These are phyloP conservation scores for Cymbidium sinense DNA, from an alignment of 106 monocot species.

Conservation along the genomic window DNA sequence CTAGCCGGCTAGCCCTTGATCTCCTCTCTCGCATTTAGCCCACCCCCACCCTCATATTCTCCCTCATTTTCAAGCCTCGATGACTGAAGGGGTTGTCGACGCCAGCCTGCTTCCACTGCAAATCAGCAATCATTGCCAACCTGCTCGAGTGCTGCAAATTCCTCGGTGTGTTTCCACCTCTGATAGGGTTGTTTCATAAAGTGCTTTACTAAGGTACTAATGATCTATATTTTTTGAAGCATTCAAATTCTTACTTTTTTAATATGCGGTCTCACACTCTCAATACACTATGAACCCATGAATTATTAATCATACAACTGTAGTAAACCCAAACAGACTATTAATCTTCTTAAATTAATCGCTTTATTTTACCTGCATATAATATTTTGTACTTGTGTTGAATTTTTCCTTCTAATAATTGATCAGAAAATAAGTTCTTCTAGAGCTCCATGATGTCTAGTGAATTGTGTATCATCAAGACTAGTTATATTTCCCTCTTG, in stretches of 20 bases:
- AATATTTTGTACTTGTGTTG: not conserved
- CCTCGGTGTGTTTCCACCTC: not conserved
- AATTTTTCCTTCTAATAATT: not conserved
- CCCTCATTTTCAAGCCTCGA: no score
- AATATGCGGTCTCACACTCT: not conserved
- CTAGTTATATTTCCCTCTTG: not conserved
- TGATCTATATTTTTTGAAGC: not conserved
- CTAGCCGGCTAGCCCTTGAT: no score
- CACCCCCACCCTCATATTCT: no score
- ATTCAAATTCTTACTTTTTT: not conserved
- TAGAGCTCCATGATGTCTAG: not conserved
- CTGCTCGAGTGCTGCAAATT: no score
- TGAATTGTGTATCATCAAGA: not conserved
- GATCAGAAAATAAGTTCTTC: not conserved
- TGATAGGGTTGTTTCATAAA: not conserved
- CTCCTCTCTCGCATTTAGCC: no score
- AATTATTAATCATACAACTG: not conserved
- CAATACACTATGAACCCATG: not conserved
- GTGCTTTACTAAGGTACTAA: constrained; percentile 6
- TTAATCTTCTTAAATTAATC: not conserved
- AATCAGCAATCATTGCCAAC: no score
- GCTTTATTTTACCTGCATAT: not conserved
- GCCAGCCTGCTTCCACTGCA: no score
- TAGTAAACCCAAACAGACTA: no score
- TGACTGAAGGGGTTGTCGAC: no score